Evolutionary conservation across 495 filamentous ascomycete species (phyloP).

Genomic region (Penicillium lividum): DNA sequence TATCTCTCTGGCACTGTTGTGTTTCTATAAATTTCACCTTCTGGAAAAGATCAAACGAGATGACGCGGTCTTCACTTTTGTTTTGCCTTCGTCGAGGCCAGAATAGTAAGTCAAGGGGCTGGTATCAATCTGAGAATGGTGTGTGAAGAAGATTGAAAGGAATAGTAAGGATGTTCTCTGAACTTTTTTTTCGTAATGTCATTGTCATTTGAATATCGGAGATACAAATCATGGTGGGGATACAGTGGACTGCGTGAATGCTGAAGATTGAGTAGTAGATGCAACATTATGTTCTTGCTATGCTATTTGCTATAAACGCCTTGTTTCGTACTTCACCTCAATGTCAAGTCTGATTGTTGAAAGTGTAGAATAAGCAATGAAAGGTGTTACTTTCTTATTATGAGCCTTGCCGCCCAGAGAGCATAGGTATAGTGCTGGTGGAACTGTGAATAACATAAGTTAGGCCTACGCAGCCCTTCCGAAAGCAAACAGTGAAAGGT

Average conservation of each 20-base stretch:
- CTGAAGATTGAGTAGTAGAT: background rate
- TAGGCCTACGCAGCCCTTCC: background rate
- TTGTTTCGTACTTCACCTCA: background rate
- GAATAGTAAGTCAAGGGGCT: background rate
- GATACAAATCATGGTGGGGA: background rate
- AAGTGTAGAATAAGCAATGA: background rate
- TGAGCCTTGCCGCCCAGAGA: background rate
- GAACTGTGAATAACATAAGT: background rate
- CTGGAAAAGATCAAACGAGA: conserved; percentile 10
- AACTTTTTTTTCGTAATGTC: background rate
- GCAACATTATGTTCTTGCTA: background rate
- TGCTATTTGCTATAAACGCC: background rate
- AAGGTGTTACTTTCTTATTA: background rate
- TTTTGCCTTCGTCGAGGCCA: background rate
- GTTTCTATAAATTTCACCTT: conserved; percentile 14
- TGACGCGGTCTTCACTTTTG: conserved; percentile 3
- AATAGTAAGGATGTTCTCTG: background rate
- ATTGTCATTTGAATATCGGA: background rate
- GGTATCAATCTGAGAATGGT: background rate
- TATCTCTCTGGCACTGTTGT: conserved; percentile 3
- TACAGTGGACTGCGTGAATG: background rate
- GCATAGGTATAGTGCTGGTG: background rate
- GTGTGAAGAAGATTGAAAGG: background rate
- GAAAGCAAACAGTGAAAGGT: background rate
- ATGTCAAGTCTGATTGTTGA: background rate